Evolutionary conservation across 2,329 filamentous ascomycete species (phyloP).

Genomic region (Stagonosporopsis cucurbitacearum): DNA sequence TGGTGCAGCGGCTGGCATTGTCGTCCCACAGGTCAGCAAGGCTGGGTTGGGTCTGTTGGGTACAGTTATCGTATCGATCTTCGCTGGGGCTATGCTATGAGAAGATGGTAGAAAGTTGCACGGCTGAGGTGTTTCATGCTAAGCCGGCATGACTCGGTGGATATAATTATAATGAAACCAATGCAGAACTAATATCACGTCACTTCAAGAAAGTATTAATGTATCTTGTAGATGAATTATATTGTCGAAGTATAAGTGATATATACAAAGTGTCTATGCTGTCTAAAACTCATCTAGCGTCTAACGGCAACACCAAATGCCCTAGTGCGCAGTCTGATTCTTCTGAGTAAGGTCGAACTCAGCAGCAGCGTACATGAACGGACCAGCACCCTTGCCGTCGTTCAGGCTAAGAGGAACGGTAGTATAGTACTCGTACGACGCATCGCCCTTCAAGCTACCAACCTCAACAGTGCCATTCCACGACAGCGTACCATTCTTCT

Average conservation of each 20-base stretch:
- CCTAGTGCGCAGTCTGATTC: background rate
- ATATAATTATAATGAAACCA: background rate
- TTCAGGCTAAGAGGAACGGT: slow-evolving; percentile 43
- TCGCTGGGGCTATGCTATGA: slow-evolving; percentile 39
- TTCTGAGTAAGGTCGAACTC: slow-evolving; percentile 35
- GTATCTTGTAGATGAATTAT: background rate
- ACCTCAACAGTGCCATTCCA: slow-evolving; percentile 62
- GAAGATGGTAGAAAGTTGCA: background rate
- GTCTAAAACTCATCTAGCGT: background rate
- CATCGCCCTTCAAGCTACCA: slow-evolving; percentile 58
- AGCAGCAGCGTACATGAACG: slow-evolving; percentile 49
- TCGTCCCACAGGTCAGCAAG: slow-evolving; percentile 35
- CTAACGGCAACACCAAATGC: background rate
- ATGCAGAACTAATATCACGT: background rate
- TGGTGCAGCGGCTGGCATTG: slow-evolving; percentile 24
- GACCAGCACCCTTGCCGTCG: slow-evolving; percentile 52
- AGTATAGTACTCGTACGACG: slow-evolving; percentile 57
- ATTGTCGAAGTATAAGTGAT: background rate
- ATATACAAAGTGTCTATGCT: slow-evolving; percentile 3
- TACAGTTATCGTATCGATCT: slow-evolving; percentile 35
- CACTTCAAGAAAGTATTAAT: background rate
- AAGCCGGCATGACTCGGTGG: background rate
- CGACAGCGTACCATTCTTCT: slow-evolving; percentile 56
- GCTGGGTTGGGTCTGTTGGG: slow-evolving; percentile 37
- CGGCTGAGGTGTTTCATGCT: background rate